A percentile compares a stretch with the other conserved stretches of the same genome.
These are phyloP conservation scores for Circinella umbellata DNA, from an alignment of 371 early-diverging fungal species.

Conservation along the genomic window DNA sequence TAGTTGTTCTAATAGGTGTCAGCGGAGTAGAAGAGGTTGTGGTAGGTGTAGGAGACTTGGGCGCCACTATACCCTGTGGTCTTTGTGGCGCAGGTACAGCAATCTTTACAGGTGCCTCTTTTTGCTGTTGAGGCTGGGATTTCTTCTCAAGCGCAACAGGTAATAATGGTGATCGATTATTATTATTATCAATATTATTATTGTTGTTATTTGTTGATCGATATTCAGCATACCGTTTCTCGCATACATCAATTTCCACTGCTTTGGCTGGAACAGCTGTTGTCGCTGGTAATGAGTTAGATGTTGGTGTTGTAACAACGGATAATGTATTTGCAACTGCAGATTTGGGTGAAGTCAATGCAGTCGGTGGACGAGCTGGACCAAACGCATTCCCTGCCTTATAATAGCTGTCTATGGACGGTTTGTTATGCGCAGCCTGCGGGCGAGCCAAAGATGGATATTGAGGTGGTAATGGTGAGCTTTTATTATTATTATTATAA, in stretches of 20 bases:
- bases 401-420: constrained; percentile 21
- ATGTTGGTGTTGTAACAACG: neutral
- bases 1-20: constrained; percentile 12
- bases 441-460: constrained; percentile 14
- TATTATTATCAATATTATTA: too few species aligned
- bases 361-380: constrained; percentile 18
- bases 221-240: constrained; percentile 9
- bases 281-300: neutral
- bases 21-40: constrained; percentile 13
- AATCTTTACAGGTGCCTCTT: neutral
- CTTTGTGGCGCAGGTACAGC: neutral
- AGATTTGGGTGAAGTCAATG: constrained; percentile 26
- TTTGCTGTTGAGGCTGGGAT: constrained; percentile 11
- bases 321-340: constrained; percentile 10
- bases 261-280: neutral
- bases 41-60: constrained; percentile 14
- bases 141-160: constrained; percentile 4
- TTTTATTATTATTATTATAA: neutral
- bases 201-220: neutral
- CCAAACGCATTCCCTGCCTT: constrained; percentile 23
- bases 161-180: too few species aligned
- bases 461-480: neutral
- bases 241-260: constrained; percentile 12
- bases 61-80: neutral
- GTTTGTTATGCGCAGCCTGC: constrained; percentile 19